These are phyloP conservation scores for Phaffia tasmanica DNA, from an alignment of 768 basidiomycete species.

Conservation along the genomic window DNA sequence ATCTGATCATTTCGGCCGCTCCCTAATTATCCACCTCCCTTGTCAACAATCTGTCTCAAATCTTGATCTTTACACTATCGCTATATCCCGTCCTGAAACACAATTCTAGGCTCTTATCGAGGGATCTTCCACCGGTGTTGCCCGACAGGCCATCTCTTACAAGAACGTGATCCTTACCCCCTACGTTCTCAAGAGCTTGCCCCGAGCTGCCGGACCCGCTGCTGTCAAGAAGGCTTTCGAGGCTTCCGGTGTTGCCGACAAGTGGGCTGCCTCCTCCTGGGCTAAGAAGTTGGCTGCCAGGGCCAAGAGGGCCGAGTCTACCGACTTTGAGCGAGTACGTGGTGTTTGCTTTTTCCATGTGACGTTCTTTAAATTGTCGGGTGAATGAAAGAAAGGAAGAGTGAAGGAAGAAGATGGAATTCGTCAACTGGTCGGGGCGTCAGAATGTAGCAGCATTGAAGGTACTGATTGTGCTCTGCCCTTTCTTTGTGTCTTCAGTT, in stretches of 20 bases:
- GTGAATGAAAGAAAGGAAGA: constrained; percentile 29
- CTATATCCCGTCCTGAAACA: not conserved
- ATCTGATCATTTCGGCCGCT: not conserved
- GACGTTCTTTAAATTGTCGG: not conserved
- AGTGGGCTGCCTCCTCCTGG: constrained; percentile 84
- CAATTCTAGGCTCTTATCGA: constrained; percentile 75
- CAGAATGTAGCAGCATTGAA: no score
- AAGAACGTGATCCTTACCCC: constrained; percentile 86
- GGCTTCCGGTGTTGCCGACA: constrained; percentile 66
- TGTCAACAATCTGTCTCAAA: not conserved
- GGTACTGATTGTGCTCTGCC: not conserved
- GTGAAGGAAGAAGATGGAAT: constrained; percentile 49
- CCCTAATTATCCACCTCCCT: not conserved
- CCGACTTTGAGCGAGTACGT: constrained; percentile 63
- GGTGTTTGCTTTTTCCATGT: not conserved
- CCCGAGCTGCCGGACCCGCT: constrained; percentile 73
- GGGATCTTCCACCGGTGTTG: constrained; percentile 79
- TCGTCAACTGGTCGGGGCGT: not conserved
- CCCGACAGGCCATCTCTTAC: constrained; percentile 85
- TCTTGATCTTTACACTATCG: not conserved
- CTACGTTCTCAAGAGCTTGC: constrained; percentile 65
- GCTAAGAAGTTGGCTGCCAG: constrained; percentile 70
- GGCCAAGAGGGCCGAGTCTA: constrained; percentile 60
- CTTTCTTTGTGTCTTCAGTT: not conserved
- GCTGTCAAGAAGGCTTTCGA: constrained; percentile 75